Evolutionary conservation across 2,329 filamentous ascomycete genomes (phyloP), one percentile per base, ranked within the genome.

Genomic region (Talaromyces atroroseus): DNA sequence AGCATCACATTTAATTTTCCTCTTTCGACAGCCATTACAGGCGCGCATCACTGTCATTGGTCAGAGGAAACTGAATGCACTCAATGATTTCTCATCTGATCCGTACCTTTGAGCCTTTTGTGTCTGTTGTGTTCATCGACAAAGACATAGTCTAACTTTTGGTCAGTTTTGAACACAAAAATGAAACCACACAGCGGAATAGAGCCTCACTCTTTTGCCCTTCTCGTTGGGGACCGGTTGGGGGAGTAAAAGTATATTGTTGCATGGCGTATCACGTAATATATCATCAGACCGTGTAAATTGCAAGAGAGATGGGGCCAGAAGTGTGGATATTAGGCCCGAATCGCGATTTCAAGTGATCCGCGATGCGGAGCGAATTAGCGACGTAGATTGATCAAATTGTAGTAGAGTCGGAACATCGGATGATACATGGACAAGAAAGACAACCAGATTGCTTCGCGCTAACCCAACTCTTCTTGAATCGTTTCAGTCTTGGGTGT

Each of bases 121-220:
- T 97, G 94, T 62, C 94, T 88, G 77, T 97, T 97, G 74, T 97
- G 94, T 74, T 97, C 92, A 74, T 97, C 92, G 57, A 97, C 94
- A 70, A 97, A 97, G 66, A 97, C 94, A 88, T 96, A 97, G 73
- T 96, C 92, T 95, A 66, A 20, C 20, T n/a, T 14, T 3, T 29
- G 18, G 44, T 58, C 42, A 58, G 52, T 49, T 11, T 42, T 34
- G 10, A 24, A 40, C 16, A 12, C 29, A 2, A 16, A 32, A 11
- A 26, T n/a, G 18, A 38, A 24, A 21, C 8, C 16, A 42, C 5
- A 16, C n/a, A 10, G 26, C 23, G n/a, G 36, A 42, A 38, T 16
- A 24, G 24, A 20, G 18, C 3, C 86, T 80, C 79, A 92, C 88
- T 92, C 78, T 92, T 92, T 69, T 92, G 89, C 59, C 88, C 89